Conservation (phyloP, 176 grass and related monocot genomes). For the Alopecurus myosuroides region DNA sequence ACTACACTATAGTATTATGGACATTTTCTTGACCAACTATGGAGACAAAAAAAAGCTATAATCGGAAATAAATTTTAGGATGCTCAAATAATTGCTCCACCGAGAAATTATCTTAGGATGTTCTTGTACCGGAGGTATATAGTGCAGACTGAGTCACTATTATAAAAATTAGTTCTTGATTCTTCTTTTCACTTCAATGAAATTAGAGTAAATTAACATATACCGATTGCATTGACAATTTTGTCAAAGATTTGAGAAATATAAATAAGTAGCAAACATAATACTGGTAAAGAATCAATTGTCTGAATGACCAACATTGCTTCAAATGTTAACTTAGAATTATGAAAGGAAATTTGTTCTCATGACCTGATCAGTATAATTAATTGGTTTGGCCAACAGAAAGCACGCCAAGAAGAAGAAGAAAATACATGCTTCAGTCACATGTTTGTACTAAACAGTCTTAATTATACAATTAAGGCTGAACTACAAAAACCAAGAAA, state of each 20-base stretch:
- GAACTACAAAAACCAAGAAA: too few relatives aligned
- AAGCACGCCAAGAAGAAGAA: not conserved
- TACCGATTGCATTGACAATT: not conserved
- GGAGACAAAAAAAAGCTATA: not conserved
- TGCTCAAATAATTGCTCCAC: not conserved
- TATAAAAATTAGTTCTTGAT: not conserved
- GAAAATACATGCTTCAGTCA: too few relatives aligned
- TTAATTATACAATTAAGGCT: too few relatives aligned
- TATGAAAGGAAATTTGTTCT: not conserved
- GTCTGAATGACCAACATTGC: not conserved
- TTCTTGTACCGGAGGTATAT: not conserved
- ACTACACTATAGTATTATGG: not conserved
- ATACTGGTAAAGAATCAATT: not conserved
- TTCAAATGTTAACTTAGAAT: not conserved
- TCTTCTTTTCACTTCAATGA: too few relatives aligned
- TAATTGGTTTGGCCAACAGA: not conserved
- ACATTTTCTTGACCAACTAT: not conserved
- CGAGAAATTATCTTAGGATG: not conserved
- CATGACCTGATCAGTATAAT: not conserved
- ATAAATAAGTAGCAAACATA: not conserved
- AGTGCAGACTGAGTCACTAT: not conserved
- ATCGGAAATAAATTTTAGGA: not conserved
- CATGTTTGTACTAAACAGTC: too few relatives aligned
- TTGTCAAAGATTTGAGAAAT: not conserved
- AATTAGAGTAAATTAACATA: not conserved